These are phyloP conservation scores for Stylosanthes scabra DNA, from an alignment of 331 rosid genomes.

Conservation along the genomic window DNA sequence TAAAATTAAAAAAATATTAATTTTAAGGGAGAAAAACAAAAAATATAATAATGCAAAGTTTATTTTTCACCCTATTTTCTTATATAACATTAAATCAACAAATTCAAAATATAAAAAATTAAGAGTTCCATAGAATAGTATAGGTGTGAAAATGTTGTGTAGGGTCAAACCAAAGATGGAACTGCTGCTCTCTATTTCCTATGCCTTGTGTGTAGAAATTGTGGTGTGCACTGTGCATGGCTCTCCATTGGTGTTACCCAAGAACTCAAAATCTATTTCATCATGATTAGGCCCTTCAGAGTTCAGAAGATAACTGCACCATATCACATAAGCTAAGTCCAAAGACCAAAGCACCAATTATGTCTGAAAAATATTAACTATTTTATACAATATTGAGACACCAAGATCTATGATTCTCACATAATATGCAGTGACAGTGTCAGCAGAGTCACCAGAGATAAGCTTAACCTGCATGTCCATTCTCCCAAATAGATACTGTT, in stretches of 20 bases:
- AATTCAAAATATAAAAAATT: too few species aligned
- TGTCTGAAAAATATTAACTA: neutral
- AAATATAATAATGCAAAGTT: too few species aligned
- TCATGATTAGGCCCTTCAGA: constrained; percentile 34
- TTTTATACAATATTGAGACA: neutral
- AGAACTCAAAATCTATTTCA: constrained; percentile 42
- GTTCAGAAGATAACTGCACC: constrained; percentile 33
- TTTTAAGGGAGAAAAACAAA: too few species aligned
- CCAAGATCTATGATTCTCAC: constrained; percentile 26
- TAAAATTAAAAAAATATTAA: too few species aligned
- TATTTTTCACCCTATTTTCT: too few species aligned
- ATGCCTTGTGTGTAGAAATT: constrained; percentile 39
- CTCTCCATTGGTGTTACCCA: constrained; percentile 35
- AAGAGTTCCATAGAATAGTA: constrained; percentile 35
- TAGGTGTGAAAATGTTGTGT: constrained; percentile 34
- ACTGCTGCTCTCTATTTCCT: constrained; percentile 38
- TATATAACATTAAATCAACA: too few species aligned
- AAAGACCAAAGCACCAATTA: neutral
- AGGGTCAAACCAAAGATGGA: constrained; percentile 48
- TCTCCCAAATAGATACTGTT: constrained; percentile 38
- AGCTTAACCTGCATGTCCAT: constrained; percentile 44
- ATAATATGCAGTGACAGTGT: constrained; percentile 44
- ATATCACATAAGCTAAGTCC: neutral
- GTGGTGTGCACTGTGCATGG: too few species aligned
- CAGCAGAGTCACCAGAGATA: constrained; percentile 45